Evolutionary conservation across 345 rosid species (phyloP).

Genomic region (Hibiscus tridactylites): DNA sequence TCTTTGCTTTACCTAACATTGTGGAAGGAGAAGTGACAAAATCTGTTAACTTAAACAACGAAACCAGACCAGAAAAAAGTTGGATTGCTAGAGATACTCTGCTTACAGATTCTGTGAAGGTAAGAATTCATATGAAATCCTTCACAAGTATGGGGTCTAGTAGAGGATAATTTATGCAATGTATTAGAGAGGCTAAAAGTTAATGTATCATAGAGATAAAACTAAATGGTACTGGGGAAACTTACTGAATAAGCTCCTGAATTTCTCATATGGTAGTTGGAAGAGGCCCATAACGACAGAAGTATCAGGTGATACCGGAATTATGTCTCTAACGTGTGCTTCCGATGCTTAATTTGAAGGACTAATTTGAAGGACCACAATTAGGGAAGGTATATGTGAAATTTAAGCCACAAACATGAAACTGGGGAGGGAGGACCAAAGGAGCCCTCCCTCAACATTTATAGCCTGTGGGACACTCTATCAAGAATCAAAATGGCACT

Average conservation of each 20-base stretch:
- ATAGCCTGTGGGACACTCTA: slow-evolving; percentile 5
- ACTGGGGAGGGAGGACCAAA: not conserved
- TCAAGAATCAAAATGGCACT: slow-evolving; percentile 2
- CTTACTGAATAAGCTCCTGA: not conserved
- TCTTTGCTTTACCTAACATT: slow-evolving; percentile 5
- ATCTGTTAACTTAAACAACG: not conserved
- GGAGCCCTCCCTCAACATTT: not conserved
- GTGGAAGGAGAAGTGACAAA: not conserved
- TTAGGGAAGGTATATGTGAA: not conserved
- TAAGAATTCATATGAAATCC: no score
- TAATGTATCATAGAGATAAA: not conserved
- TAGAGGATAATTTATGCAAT: not conserved
- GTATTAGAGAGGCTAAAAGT: not conserved
- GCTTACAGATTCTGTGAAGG: no score
- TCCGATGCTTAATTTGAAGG: not conserved
- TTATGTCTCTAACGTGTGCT: not conserved
- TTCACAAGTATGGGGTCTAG: no score
- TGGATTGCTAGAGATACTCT: not conserved
- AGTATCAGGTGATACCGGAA: no score
- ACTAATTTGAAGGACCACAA: not conserved
- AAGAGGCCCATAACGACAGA: not conserved
- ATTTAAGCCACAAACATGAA: not conserved
- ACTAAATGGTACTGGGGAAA: not conserved
- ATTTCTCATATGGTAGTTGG: not conserved
- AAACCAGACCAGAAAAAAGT: not conserved